A percentile compares a stretch with the other conserved stretches of the same genome.
phyloP scores from a whole-genome alignment of 768 basidiomycete species.

The Tricholoma bakamatsutake region DNA sequence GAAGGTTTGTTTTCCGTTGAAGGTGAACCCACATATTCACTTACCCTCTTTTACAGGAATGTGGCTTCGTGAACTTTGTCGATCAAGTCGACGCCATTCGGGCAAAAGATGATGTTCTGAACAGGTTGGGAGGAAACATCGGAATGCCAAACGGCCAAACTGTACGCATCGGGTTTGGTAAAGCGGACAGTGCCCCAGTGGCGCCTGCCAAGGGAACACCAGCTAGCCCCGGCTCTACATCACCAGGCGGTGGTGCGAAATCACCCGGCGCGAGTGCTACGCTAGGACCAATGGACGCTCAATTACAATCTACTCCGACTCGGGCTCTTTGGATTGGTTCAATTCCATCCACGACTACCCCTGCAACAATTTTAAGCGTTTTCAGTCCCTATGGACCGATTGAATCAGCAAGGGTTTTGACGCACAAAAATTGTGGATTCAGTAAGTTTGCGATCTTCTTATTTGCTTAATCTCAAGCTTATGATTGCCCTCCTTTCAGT shows the following conservation, averaged over 20 bases:
- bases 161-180: slow-evolving; percentile 97
- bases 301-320: slow-evolving; percentile 87
- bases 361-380: slow-evolving; percentile 89
- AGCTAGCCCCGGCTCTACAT: slow-evolving; percentile 58
- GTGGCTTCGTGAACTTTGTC: slow-evolving; percentile 98
- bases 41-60: slow-evolving; percentile 55
- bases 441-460: slow-evolving; percentile 41
- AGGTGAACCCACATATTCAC: slow-evolving; percentile 5
- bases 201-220: slow-evolving; percentile 77
- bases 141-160: slow-evolving; percentile 94
- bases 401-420: slow-evolving; percentile 92
- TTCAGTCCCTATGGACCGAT: slow-evolving; percentile 98
- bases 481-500: slow-evolving; percentile 39
- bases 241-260: slow-evolving; percentile 50
- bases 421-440: slow-evolving; percentile 96
- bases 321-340: slow-evolving; percentile 97
- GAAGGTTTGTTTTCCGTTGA: slow-evolving; percentile 54
- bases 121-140: slow-evolving; percentile 90
- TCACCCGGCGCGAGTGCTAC: slow-evolving; percentile 41
- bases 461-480: slow-evolving; percentile 5
- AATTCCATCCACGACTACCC: slow-evolving; percentile 92
- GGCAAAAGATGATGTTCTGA: slow-evolving; percentile 96
- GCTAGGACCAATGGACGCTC: slow-evolving; percentile 71
- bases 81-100: slow-evolving; percentile 94
- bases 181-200: slow-evolving; percentile 93